phyloP scores from a whole-genome alignment of 2,329 filamentous ascomycete species.

The Colletotrichum karsti region DNA sequence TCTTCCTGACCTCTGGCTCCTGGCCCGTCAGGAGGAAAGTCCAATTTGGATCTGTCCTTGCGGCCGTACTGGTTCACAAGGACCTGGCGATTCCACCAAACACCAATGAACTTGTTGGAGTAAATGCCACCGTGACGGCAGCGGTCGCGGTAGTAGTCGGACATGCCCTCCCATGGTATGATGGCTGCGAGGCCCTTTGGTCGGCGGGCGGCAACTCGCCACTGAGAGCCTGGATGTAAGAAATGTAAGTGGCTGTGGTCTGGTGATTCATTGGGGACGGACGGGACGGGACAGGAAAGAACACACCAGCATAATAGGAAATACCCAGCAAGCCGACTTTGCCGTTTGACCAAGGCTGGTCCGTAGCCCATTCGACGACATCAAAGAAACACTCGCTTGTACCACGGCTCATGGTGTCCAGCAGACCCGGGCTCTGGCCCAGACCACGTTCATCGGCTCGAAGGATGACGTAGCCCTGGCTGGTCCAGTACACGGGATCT shows the following conservation, averaged over 20 bases:
- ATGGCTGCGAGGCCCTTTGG: conserved; percentile 57
- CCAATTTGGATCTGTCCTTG: conserved; percentile 45
- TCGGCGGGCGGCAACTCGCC: conserved; percentile 55
- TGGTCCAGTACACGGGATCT: conserved; percentile 65
- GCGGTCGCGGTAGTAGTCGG: conserved; percentile 63
- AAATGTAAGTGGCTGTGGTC: conserved; percentile 23
- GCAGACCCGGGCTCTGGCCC: conserved; percentile 54
- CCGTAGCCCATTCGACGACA: conserved; percentile 57
- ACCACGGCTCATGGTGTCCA: conserved; percentile 58
- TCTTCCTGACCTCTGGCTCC: conserved; percentile 52
- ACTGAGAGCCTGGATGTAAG: conserved; percentile 46
- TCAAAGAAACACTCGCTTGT: conserved; percentile 59
- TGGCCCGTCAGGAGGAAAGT: conserved; percentile 20
- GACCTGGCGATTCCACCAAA: conserved; percentile 76
- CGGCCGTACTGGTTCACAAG: conserved; percentile 74
- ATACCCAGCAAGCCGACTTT: conserved; percentile 59
- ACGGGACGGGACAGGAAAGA: too few relatives aligned
- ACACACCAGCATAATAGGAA: conserved; percentile 50
- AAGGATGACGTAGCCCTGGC: conserved; percentile 62
- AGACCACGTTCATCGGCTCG: conserved; percentile 59
- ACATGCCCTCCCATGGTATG: conserved; percentile 62
- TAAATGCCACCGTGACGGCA: conserved; percentile 70
- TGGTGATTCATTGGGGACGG: too few relatives aligned
- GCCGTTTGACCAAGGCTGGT: conserved; percentile 55
- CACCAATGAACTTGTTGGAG: conserved; percentile 65